Conservation (phyloP, 2,329 filamentous ascomycete species). For the Fusarium annulatum region DNA sequence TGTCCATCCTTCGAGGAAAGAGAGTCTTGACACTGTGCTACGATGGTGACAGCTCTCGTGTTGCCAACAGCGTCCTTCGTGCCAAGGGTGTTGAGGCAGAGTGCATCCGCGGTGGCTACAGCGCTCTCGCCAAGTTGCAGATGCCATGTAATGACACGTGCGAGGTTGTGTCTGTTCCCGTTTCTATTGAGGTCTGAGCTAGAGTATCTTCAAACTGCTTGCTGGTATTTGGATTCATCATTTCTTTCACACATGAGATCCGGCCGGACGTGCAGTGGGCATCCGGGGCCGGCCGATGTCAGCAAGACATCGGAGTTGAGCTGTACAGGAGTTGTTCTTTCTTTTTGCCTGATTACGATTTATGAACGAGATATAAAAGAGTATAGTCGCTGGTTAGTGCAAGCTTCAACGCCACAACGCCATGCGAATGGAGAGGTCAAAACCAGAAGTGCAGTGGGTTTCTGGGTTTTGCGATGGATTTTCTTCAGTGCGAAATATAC, state of each 20-base stretch:
- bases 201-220: not conserved
- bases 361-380: conserved; percentile 6
- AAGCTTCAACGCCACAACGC: conserved; percentile 32
- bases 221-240: not conserved
- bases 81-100: conserved; percentile 61
- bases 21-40: conserved; percentile 63
- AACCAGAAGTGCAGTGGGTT: conserved; percentile 44
- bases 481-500: not conserved
- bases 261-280: conserved; percentile 43
- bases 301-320: not conserved
- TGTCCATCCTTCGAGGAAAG: conserved; percentile 48
- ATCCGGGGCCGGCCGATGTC: conserved; percentile 17
- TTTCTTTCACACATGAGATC: not conserved
- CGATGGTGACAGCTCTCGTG: conserved; percentile 63
- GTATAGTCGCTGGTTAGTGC: conserved; percentile 24
- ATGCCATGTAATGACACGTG: conserved; percentile 44
- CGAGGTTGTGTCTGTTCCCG: conserved; percentile 34
- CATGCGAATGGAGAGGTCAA: not conserved
- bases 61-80: conserved; percentile 65
- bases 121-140: conserved; percentile 42
- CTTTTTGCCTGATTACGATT: conserved; percentile 14
- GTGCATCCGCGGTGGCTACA: conserved; percentile 57
- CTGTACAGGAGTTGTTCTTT: conserved; percentile 1
- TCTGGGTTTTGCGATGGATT: conserved; percentile 25
- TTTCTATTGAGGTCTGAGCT: conserved; percentile 41